These are phyloP conservation scores for Suillus subluteus DNA, from an alignment of 768 basidiomycete species.

Conservation along the genomic window DNA sequence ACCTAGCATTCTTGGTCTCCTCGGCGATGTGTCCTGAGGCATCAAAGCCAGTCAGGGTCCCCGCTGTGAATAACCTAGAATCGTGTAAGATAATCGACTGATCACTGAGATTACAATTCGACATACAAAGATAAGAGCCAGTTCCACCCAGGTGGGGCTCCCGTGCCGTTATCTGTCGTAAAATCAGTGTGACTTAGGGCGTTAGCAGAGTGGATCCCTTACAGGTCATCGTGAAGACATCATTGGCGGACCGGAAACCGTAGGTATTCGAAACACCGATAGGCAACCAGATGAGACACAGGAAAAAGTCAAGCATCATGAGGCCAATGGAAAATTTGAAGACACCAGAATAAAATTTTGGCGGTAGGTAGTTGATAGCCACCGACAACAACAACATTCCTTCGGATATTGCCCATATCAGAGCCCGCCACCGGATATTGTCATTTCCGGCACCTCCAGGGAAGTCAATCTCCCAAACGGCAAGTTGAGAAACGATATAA, in stretches of 20 bases:
- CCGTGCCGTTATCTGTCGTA: conserved; percentile 80
- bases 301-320: conserved; percentile 85
- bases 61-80: conserved; percentile 84
- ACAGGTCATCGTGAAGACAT: conserved; percentile 86
- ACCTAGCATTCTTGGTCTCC: conserved; percentile 84
- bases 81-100: conserved; percentile 34
- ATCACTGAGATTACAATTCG: conserved; percentile 11
- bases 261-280: conserved; percentile 89
- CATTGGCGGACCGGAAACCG: conserved; percentile 82
- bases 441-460: conserved; percentile 74
- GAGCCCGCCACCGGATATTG: conserved; percentile 84
- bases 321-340: conserved; percentile 78
- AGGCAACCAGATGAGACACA: conserved; percentile 90
- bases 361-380: conserved; percentile 85
- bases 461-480: conserved; percentile 80
- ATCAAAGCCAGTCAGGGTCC: conserved; percentile 90
- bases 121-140: conserved; percentile 86
- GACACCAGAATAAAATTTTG: conserved; percentile 68
- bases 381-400: conserved; percentile 69
- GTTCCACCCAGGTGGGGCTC: conserved; percentile 87
- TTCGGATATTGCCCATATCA: conserved; percentile 86
- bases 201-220: conserved; percentile 44
- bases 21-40: conserved; percentile 88
- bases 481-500: conserved; percentile 83
- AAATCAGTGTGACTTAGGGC: conserved; percentile 11